Conservation (phyloP, 225 moss, liverwort and hornwort species). For the Polytrichum commune region DNA sequence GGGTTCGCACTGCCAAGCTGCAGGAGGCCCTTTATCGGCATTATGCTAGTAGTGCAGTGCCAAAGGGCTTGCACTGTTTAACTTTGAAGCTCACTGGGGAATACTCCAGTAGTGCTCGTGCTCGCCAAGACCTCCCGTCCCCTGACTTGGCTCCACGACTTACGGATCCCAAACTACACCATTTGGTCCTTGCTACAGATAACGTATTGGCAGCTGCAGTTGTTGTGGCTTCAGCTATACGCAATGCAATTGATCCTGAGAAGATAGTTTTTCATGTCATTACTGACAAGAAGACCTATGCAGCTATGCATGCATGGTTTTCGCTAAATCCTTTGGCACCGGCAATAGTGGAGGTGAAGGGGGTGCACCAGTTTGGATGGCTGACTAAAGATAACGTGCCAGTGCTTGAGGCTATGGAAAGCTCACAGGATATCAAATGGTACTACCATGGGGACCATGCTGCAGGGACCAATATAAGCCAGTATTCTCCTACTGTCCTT, state of each 20-base stretch:
- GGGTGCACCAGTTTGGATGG: constrained; percentile 98
- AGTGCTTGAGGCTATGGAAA: constrained; percentile 86
- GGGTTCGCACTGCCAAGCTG: constrained; percentile 81
- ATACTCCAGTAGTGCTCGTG: constrained; percentile 85
- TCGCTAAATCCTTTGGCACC: constrained; percentile 78
- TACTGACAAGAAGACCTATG: constrained; percentile 96
- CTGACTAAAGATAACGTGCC: constrained; percentile 94
- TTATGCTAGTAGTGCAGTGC: constrained; percentile 90
- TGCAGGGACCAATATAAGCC: constrained; percentile 77
- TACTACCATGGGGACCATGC: constrained; percentile 97
- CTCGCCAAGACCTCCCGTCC: constrained; percentile 93
- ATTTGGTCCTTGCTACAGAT: constrained; percentile 89
- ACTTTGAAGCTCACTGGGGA: constrained; percentile 90
- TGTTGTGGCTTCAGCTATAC: constrained; percentile 77
- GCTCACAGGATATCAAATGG: constrained; percentile 76
- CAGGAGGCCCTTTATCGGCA: constrained; percentile 96
- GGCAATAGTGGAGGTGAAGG: constrained; percentile 95
- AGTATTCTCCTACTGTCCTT: constrained; percentile 81
- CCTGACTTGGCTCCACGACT: constrained; percentile 82
- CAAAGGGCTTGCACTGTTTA: constrained; percentile 90
- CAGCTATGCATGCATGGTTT: constrained; percentile 99
- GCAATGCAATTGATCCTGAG: constrained; percentile 63
- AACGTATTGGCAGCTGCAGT: constrained; percentile 94
- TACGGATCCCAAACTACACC: constrained; percentile 67
- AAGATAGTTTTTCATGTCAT: constrained; percentile 97